Evolutionary conservation across 495 filamentous ascomycete species (phyloP).

Genomic region (Halenospora varia): DNA sequence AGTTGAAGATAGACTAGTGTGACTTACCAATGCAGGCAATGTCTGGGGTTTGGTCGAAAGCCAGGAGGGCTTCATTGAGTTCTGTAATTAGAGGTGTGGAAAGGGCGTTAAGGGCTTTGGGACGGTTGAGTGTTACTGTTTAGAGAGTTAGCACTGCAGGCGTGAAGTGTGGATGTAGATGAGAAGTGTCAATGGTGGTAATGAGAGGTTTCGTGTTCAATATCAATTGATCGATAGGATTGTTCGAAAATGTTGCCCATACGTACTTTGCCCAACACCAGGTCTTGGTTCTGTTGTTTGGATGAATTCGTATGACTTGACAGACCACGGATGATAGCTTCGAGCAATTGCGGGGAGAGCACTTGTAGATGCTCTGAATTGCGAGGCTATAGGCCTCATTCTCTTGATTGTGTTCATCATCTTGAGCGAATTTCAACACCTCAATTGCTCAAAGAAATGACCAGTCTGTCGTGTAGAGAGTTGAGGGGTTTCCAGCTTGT

Average conservation of each 20-base stretch:
- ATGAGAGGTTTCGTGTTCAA: too few species aligned
- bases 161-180: too few species aligned
- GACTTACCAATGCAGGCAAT: conserved; percentile 74
- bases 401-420: conserved; percentile 54
- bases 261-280: conserved; percentile 81
- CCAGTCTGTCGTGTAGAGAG: background rate
- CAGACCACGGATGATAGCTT: conserved; percentile 53
- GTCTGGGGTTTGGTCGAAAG: conserved; percentile 63
- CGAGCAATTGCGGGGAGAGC: conserved; percentile 40
- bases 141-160: conserved; percentile 7
- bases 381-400: conserved; percentile 56
- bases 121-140: conserved; percentile 92
- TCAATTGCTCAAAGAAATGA: background rate
- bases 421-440: background rate
- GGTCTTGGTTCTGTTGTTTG: conserved; percentile 76
- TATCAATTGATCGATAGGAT: too few species aligned
- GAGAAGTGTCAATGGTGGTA: too few species aligned
- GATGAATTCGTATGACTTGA: conserved; percentile 71
- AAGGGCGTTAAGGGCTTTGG: conserved; percentile 91
- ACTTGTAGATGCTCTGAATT: conserved; percentile 37
- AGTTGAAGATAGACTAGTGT: too few species aligned
- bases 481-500: background rate
- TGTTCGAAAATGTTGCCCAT: too few species aligned
- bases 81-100: conserved; percentile 83
- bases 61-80: conserved; percentile 75